Percentiles rank a stretch among this genome's conserved stretches.
phyloP scores from a whole-genome alignment of 345 rosid genomes.

The Gossypium rotundifolium region DNA sequence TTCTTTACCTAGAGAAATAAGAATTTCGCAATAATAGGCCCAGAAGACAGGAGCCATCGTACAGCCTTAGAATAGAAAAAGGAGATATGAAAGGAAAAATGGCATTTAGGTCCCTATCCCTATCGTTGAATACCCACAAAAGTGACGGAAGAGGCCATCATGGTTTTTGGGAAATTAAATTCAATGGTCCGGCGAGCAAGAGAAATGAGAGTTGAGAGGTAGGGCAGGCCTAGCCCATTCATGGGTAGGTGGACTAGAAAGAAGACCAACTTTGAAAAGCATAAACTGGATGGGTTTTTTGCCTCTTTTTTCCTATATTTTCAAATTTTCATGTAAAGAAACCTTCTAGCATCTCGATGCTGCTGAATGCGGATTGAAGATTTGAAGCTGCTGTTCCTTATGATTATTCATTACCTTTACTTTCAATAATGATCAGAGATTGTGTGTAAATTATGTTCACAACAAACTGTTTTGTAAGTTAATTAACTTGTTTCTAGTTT shows the following conservation, averaged over 20 bases:
- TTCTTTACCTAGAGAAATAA: background rate
- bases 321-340: background rate
- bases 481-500: background rate
- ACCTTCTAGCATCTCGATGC: conserved; percentile 10
- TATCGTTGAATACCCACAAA: background rate
- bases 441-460: background rate
- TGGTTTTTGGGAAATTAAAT: background rate
- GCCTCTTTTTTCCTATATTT: background rate
- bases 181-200: background rate
- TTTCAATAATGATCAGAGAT: background rate
- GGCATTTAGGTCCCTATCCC: background rate
- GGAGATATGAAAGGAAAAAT: background rate
- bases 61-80: conserved; percentile 20
- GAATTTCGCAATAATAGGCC: conserved; percentile 18
- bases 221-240: background rate
- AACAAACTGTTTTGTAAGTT: background rate
- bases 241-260: conserved; percentile 13
- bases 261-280: conserved; percentile 21
- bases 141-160: background rate
- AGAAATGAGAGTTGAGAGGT: background rate
- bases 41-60: conserved; percentile 17
- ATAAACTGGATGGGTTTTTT: background rate
- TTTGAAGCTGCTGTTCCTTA: background rate
- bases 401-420: background rate
- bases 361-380: background rate